Percentiles rank a stretch among this genome's conserved stretches.
phyloP scores from a whole-genome alignment of 106 monocot species.

The Platanthera zijinensis region DNA sequence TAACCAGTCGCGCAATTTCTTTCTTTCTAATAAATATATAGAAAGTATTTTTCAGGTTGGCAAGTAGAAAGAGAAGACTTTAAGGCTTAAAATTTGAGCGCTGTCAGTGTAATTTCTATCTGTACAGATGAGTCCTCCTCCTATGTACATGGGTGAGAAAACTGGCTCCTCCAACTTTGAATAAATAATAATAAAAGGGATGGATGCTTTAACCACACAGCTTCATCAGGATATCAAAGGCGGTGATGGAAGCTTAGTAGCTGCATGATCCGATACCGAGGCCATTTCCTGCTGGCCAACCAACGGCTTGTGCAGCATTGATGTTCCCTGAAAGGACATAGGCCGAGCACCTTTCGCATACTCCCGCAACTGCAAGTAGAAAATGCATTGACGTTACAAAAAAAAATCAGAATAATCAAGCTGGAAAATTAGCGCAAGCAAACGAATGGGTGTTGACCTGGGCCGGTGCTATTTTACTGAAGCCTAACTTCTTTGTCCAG shows the following conservation, averaged over 20 bases:
- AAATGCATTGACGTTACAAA: not conserved
- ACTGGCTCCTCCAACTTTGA: not conserved
- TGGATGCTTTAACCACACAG: not conserved
- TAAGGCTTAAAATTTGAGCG: not conserved
- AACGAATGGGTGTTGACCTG: not conserved
- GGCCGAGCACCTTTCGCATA: conserved; percentile 41
- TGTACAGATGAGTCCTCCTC: conserved; percentile 1
- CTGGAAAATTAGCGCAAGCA: conserved; percentile 5
- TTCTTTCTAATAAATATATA: not conserved
- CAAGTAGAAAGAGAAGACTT: not conserved
- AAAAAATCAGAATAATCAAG: not conserved
- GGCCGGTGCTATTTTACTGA: conserved; percentile 39
- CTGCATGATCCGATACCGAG: not conserved
- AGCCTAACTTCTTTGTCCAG: conserved; percentile 90
- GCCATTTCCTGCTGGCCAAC: not conserved
- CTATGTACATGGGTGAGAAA: not conserved
- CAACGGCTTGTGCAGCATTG: conserved; percentile 39
- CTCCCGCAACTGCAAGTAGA: conserved; percentile 27
- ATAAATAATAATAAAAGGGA: not conserved
- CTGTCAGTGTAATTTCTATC: not conserved
- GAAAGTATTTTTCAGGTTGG: not conserved
- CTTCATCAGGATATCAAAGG: not conserved
- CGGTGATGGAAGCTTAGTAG: not conserved
- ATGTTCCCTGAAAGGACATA: conserved; percentile 45
- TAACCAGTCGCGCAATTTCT: not conserved